A percentile compares a stretch with the other conserved stretches of the same genome.
Evolutionary conservation across 768 basidiomycete species (phyloP).

Genomic region (Boletus pseudopeckii): DNA sequence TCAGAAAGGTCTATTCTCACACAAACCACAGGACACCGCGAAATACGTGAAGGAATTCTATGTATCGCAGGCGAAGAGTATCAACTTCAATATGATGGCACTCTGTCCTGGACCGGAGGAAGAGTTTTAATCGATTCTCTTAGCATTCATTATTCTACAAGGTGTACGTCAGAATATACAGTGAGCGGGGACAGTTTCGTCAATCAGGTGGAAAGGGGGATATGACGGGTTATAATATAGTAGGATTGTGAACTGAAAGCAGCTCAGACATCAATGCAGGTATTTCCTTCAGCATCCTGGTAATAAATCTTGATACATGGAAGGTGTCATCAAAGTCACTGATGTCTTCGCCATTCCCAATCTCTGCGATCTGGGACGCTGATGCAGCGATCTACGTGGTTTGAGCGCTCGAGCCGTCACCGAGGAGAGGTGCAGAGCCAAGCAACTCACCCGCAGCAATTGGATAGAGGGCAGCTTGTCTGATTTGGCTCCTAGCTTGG

Average conservation of each 20-base stretch:
- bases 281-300: conserved; percentile 30
- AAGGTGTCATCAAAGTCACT: conserved; percentile 31
- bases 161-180: conserved; percentile 1
- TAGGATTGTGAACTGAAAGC: conserved; percentile 15
- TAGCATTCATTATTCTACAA: conserved; percentile 3
- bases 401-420: not conserved
- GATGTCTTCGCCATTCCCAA: conserved; percentile 33
- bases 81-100: conserved; percentile 48
- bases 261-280: conserved; percentile 31
- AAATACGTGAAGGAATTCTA: conserved; percentile 43
- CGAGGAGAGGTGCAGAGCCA: not conserved
- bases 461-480: conserved; percentile 39
- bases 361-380: conserved; percentile 31
- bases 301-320: conserved; percentile 31
- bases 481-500: conserved; percentile 21
- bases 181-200: not conserved
- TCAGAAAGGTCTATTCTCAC: not conserved
- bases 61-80: conserved; percentile 36
- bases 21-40: conserved; percentile 40
- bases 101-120: conserved; percentile 33
- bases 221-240: not conserved
- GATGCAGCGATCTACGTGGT: conserved; percentile 28
- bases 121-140: conserved; percentile 7
- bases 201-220: not conserved
- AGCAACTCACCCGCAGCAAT: conserved; percentile 24